Conservation (phyloP, 1,284 basidiomycete species). For the Rhodotorula sp. region DNA sequence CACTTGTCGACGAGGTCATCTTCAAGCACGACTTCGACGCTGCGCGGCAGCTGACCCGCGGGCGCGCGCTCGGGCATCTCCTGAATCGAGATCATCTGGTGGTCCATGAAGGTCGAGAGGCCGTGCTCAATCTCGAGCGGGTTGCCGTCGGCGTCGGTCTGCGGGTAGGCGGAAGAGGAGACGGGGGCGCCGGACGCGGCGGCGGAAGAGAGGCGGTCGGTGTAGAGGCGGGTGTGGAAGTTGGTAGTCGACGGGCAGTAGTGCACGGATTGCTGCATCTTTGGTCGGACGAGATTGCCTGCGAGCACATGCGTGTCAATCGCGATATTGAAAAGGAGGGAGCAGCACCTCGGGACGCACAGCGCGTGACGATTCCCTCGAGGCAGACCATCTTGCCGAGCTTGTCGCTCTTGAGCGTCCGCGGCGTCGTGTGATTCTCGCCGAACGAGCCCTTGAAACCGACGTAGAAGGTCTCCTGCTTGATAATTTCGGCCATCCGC, state of each 20-base stretch:
- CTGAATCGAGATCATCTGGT: conserved; percentile 96
- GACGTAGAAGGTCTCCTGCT: conserved; percentile 60
- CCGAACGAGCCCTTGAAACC: conserved; percentile 99
- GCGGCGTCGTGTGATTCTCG: conserved; percentile 94
- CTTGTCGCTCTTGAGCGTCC: conserved; percentile 82
- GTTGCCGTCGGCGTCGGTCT: conserved; percentile 86
- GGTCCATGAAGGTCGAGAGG: conserved; percentile 87
- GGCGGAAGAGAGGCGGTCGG: conserved; percentile 84
- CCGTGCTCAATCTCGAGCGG: conserved; percentile 91
- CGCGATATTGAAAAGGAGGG: no score
- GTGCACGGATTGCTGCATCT: conserved; percentile 96
- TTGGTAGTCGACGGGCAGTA: conserved; percentile 82
- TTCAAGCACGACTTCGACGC: conserved; percentile 92
- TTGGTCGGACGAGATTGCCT: conserved; percentile 92
- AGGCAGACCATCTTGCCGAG: conserved; percentile 95
- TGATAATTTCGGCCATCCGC: conserved; percentile 17
- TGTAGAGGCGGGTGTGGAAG: conserved; percentile 88
- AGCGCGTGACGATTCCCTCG: conserved; percentile 97
- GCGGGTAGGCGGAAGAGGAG: conserved; percentile 86
- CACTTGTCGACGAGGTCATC: conserved; percentile 96
- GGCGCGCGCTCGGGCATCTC: conserved; percentile 99
- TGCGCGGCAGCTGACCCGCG: conserved; percentile 91
- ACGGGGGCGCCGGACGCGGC: conserved; percentile 67
- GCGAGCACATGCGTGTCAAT: background rate
- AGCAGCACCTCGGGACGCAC: conserved; percentile 52